Evolutionary conservation across 2,329 filamentous ascomycete genomes (phyloP), one percentile per base, ranked within the genome.

Genomic region (Botryosphaeria agaves): DNA sequence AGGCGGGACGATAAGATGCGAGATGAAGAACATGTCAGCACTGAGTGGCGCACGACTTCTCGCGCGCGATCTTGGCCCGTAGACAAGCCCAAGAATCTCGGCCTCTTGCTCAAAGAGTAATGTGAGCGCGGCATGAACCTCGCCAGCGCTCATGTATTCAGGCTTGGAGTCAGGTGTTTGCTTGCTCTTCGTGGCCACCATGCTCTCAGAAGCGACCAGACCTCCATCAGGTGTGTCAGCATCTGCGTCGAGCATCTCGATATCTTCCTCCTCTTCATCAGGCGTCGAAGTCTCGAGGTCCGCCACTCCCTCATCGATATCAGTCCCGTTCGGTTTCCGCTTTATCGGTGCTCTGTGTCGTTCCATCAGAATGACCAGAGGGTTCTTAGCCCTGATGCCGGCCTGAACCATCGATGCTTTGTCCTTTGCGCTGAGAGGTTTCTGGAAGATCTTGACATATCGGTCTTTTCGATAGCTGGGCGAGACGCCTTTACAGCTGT

Each of bases 11-110:
- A 95, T 62, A 31, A 98, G 61, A 20, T 74, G 76, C 33, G 79
- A 75, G 33, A 95, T 64, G 56, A 98, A 98, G 57, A 98, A 95
- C 75, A 95, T 93, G 41, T 93, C 80, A 2, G 82, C 71, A 2
- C 62, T 72, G n/a, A 83, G 61, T 12, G 59, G 59, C 55, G 21
- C 36, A 6, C 19, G 34, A n/a, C 62, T 56, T 47, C 70, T 74
- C 4, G 65, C 60, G n/a, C 52, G 46, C 4, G 76, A 72, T 34
- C 77, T 74, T 12, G 81, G 77, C 47, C 75, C 78, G 56, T 94
- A 98, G 4, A 98, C 60, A n/a, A 94, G 62, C 11, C 73, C 66
- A 26, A 98, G 52, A 18, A 98, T 65, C 26, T 93, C 83, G 37
- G 77, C 70, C 47, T 98, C 89, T 37, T 83, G 80, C 38, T 83